phyloP scores from a whole-genome alignment of 768 basidiomycete species.

The Flagelloscypha sp. region DNA sequence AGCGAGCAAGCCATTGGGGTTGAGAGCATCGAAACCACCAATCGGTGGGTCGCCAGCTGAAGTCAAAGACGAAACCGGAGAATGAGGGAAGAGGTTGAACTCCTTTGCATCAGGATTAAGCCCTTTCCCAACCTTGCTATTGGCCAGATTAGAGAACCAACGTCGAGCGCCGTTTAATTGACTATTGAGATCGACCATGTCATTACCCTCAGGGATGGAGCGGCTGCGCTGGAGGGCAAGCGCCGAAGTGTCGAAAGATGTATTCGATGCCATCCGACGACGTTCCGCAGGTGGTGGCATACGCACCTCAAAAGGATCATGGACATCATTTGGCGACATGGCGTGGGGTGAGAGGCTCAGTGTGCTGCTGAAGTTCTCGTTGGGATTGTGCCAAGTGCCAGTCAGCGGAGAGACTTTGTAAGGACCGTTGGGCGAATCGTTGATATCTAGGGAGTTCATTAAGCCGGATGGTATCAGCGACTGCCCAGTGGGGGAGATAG shows the following conservation, averaged over 20 bases:
- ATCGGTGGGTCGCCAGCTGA: constrained; percentile 8
- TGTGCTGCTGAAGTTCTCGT: constrained; percentile 9
- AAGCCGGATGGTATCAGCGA: constrained; percentile 50
- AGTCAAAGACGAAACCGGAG: constrained; percentile 12
- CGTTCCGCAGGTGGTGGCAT: constrained; percentile 21
- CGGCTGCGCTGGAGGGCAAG: constrained; percentile 22
- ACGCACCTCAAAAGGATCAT: constrained; percentile 42
- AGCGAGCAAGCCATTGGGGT: constrained; percentile 46
- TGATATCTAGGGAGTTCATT: constrained; percentile 43
- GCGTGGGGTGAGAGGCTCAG: constrained; percentile 9
- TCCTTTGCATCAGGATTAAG: constrained; percentile 85
- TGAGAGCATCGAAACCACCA: constrained; percentile 45
- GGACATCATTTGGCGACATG: constrained; percentile 19
- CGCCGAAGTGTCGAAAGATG: constrained; percentile 22
- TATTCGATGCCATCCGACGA: constrained; percentile 14
- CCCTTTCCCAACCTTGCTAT: constrained; percentile 50
- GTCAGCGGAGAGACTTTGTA: too few relatives aligned
- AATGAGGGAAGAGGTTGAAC: constrained; percentile 46
- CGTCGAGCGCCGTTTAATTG: constrained; percentile 30
- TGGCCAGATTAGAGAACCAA: constrained; percentile 37
- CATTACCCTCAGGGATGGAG: constrained; percentile 24
- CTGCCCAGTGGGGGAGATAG: constrained; percentile 33
- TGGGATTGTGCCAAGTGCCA: too few relatives aligned
- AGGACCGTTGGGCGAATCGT: constrained; percentile 11
- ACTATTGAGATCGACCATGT: constrained; percentile 12